Evolutionary conservation across 176 grass and related monocot species (phyloP), one percentile per base, ranked within the genome.

Genomic region (Carex myosuroides): DNA sequence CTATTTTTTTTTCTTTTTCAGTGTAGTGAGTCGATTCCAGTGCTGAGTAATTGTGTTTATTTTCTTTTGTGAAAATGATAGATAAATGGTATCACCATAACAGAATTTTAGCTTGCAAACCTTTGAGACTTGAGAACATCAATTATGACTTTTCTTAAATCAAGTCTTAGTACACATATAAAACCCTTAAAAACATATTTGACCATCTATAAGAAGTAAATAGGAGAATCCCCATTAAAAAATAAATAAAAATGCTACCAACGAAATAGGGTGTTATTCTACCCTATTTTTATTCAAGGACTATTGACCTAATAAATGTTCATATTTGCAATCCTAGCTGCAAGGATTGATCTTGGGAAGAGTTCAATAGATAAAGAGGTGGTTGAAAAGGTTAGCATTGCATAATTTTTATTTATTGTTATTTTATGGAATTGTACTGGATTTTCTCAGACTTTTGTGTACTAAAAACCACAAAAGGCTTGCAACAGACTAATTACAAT

Each of bases 341-440:
- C 95, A 86, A 86, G 80, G 60, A 37, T 85, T 91, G 88, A 93
- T 91, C 87, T 91, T 84, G 88, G 84, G 60, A 98, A 95, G 85
- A 85, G 76, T 13, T 70, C 87, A 86, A 85, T 95, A 71, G 92
- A 98, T 85, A 85, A 85, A 83, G 87, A 94, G 83, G 80, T 95
- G 66, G 89, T 95, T 58, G 61, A 90, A 87, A 94, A 92, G 91
- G 92, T 98, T 35, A 79, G 59, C 30, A 42, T 54, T 13, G 24
- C 21, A 56, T 48, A 84, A n/a, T 22, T 42, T 48, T 30, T 48
- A 1, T 12, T 29, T 79, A 2, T 56, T 59, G 13, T 81, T 66
- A 8, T 66, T 33, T 33, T 20, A 80, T 64, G 20, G 12, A 50
- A 46, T 81, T 63, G 7, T 12, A 61, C 20, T 63, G 30, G 16